A percentile compares a stretch with the other conserved stretches of the same genome.
Conservation (phyloP, 2,329 filamentous ascomycete species). For the Diaporthe caulivora region DNA sequence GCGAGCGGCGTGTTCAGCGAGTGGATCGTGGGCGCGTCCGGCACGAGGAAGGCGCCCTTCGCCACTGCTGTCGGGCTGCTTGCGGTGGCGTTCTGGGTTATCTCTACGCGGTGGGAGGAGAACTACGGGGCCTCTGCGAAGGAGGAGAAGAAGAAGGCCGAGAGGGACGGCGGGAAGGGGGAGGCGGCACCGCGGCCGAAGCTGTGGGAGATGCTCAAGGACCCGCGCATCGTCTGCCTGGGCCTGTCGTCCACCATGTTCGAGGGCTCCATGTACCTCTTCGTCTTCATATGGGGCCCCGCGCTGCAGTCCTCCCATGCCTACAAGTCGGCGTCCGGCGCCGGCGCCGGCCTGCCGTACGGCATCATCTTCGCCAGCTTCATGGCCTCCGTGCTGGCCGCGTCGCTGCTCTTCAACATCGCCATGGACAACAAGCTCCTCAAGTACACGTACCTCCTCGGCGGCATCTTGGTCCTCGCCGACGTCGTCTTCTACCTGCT, state of each 20-base stretch:
- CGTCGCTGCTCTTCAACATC: slow-evolving; percentile 66
- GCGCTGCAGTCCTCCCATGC: slow-evolving; percentile 57
- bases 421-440: slow-evolving; percentile 47
- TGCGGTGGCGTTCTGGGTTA: slow-evolving; percentile 56
- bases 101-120: slow-evolving; percentile 62
- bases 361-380: slow-evolving; percentile 62
- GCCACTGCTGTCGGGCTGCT: slow-evolving; percentile 54
- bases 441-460: slow-evolving; percentile 49
- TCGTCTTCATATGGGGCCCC: slow-evolving; percentile 70
- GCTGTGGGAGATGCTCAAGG: slow-evolving; percentile 47
- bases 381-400: slow-evolving; percentile 70
- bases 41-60: slow-evolving; percentile 66
- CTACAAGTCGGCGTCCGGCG: background rate
- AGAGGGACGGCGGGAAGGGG: slow-evolving; percentile 39
- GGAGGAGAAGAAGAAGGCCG: slow-evolving; percentile 14
- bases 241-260: slow-evolving; percentile 67
- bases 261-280: slow-evolving; percentile 70
- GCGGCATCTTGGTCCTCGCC: slow-evolving; percentile 54
- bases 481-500: slow-evolving; percentile 54
- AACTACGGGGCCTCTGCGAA: slow-evolving; percentile 58
- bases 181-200: slow-evolving; percentile 2
- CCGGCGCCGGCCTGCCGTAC: slow-evolving; percentile 52
- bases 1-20: slow-evolving; percentile 64
- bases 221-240: slow-evolving; percentile 62
- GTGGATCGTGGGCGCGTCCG: slow-evolving; percentile 58